These are phyloP conservation scores for Carex parvula DNA, from an alignment of 176 grass and related monocot genomes.

Conservation along the genomic window DNA sequence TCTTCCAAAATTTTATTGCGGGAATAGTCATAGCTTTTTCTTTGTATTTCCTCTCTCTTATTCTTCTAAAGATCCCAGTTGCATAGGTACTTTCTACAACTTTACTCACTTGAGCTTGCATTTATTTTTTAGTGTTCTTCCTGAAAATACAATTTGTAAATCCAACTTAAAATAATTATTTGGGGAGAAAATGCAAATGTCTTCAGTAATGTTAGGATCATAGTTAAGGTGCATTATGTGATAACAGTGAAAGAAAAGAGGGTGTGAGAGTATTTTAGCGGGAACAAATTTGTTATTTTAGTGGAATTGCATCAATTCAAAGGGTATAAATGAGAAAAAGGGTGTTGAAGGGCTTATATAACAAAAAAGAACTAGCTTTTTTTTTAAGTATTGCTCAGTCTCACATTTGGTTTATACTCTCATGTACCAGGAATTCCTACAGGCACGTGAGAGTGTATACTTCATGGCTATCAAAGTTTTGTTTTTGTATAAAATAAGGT, in stretches of 20 bases:
- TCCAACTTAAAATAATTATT: not conserved
- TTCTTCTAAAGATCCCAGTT: conserved; percentile 70
- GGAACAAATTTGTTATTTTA: not conserved
- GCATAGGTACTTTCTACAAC: conserved; percentile 51
- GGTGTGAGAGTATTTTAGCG: not conserved
- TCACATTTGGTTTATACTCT: conserved; percentile 2
- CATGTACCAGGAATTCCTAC: conserved; percentile 19
- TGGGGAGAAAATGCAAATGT: not conserved
- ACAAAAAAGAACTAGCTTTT: not conserved
- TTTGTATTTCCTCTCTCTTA: conserved; percentile 64
- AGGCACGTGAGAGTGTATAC: conserved; percentile 5
- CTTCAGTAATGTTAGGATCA: not conserved
- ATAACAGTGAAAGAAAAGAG: not conserved
- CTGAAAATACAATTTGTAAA: not conserved
- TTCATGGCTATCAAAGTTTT: conserved; percentile 6
- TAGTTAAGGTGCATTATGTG: not conserved
- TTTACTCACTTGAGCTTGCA: not conserved
- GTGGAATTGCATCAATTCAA: not conserved
- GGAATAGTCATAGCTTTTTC: conserved; percentile 54
- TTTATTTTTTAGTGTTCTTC: not conserved
- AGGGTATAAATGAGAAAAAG: not conserved
- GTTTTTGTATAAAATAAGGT: conserved; percentile 21
- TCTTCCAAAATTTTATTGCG: conserved; percentile 73
- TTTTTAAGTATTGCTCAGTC: not conserved
- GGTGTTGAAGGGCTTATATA: not conserved